Percentiles rank a stretch among this genome's conserved stretches.
Conservation (phyloP, 306 rosid genomes). For the Pachyrhizus erosus region DNA sequence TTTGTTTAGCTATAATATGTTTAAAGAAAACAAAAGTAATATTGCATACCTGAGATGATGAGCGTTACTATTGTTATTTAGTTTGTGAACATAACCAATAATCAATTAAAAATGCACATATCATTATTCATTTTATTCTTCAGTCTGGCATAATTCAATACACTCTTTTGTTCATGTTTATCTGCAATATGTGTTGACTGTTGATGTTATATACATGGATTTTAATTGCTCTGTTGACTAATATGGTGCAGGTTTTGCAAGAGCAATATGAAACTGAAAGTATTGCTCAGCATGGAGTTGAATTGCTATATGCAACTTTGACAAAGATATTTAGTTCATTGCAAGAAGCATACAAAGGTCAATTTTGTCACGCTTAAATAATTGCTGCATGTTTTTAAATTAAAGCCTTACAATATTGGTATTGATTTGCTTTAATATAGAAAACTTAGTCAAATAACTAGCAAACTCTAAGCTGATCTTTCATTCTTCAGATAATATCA, state of each 20-base stretch:
- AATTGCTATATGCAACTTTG: conserved; percentile 64
- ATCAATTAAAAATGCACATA: background rate
- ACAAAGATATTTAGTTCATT: conserved; percentile 67
- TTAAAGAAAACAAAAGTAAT: background rate
- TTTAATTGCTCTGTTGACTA: conserved; percentile 32
- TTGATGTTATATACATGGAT: conserved; percentile 14
- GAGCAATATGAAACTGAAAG: conserved; percentile 68
- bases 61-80: background rate
- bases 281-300: conserved; percentile 63
- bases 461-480: conserved; percentile 12
- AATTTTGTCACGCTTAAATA: conserved; percentile 37
- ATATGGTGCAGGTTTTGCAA: conserved; percentile 64
- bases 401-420: conserved; percentile 17
- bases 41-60: background rate
- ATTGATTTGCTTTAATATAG: conserved; percentile 34
- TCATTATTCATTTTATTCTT: background rate
- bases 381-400: conserved; percentile 15
- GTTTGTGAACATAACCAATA: background rate
- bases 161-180: background rate
- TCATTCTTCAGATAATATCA: conserved; percentile 27
- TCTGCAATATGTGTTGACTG: conserved; percentile 20
- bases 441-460: conserved; percentile 34
- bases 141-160: background rate
- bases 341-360: conserved; percentile 79
- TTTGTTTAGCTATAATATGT: background rate